Evolutionary conservation across 768 basidiomycete species (phyloP), one percentile per base, ranked within the genome.

Genomic region (Suillus decipiens): DNA sequence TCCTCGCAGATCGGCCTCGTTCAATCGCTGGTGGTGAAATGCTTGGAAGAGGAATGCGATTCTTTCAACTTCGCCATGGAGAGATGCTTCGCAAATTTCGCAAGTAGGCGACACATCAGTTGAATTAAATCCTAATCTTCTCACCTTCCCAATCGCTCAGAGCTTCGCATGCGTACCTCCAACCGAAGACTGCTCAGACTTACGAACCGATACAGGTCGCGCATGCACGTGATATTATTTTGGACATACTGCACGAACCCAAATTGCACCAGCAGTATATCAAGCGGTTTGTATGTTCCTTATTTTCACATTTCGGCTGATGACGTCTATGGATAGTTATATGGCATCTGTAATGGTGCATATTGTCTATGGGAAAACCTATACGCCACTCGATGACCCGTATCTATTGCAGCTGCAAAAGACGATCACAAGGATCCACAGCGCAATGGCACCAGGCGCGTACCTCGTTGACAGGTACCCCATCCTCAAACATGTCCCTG

Each of bases 81-180:
- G 28, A 28, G 28, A 28, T 1, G 28, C 28, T 28, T 28, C 28
- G 28, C 28, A 28, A 28, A 28, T 28, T 28, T 28, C 28, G 28
- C 28, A 28, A 28, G 28, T 28, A 28, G 28, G 28, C 3, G 3
- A 28, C 28, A 28, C 3, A 28, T 3, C 3, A 28, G 3, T 28
- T 28, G 28, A 28, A 2, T 28, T 28, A 28, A 28, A n/a, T n/a
- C n/a, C n/a, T n/a, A 28, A 28, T 28, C 28, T 28, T 28, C 28
- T 28, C 28, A 28, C 28, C 28, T 2, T 28, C 28, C 28, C 28
- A n/a, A n/a, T n/a, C n/a, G n/a, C n/a, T 33, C 42, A 85, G 85
- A 59, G 82, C 84, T 0, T 75, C 87, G 0, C 81, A 87, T 66
- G 75, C 81, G 0, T 81, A 86, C 60, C 76, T 88, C 2, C 83